Base-by-base conservation (phyloP, 208 protist species). In the Wallacemonas sp. region DNA sequence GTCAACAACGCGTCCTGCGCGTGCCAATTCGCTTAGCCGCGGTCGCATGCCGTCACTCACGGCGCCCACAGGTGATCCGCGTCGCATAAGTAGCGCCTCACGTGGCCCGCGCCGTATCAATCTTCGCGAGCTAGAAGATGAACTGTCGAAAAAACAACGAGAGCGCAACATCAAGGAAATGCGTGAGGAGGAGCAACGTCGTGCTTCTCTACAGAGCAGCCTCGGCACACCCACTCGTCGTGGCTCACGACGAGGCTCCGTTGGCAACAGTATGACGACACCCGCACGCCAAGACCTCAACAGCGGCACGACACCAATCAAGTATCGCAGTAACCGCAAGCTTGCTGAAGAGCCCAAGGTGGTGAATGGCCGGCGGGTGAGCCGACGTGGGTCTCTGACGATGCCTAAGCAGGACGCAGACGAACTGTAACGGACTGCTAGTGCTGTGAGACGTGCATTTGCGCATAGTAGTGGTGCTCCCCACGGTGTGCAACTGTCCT, bases 101-200 rank as follows among this genome's bases (percentile, higher is more conserved):
- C 67, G 77, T 28, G 59, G 64, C 42, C 58, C 71, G 38, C 81
- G 77, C 24, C 76, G 72, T 14, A 66, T 84, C 49, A 81, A 87
- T 55, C 65, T 87, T 6, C 66, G 68, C 11, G 77, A 77, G 44
- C 66, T 81, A 15, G 71, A 79, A 53, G 66, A 72, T 17, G 81
- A 81, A 54, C 36, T 87, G 8, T 75, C 76, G 0, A 39, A 60
- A 47, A 77, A 79, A 33, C 68, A 77, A 66, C 72, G 68, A 4
- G 47, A 77, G 39, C 76, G 67, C 31, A 61, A 44, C 26, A 51
- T 72, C 45, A 45, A 76, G 22, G 75, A 85, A n/a, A 42, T 47
- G 51, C 63, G 70, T 2, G 55, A 79, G 41, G 47, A 82, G 55
- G 71, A 82, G 56, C 62, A 67, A 22, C 65, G 70, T 12, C 69